Conservation (phyloP, 495 filamentous ascomycete genomes). For the Neurospora tetraspora region DNA sequence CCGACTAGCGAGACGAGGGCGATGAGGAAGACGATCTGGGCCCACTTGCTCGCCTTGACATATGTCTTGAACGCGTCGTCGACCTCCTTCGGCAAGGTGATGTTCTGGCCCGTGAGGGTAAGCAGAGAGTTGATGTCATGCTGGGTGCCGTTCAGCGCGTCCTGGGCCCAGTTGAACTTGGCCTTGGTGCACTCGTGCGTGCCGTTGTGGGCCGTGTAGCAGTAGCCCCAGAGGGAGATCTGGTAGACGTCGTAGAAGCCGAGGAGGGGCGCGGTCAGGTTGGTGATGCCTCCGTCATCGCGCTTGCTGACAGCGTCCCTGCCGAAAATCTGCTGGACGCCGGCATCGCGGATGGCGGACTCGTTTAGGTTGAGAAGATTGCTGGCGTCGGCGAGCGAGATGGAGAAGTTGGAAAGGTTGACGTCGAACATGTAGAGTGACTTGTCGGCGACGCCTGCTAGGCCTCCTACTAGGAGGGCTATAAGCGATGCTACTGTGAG, state of each 20-base stretch:
- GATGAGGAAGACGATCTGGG: slow-evolving; percentile 64
- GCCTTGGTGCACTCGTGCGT: slow-evolving; percentile 47
- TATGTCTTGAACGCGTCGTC: slow-evolving; percentile 59
- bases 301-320: slow-evolving; percentile 2
- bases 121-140: slow-evolving; percentile 37
- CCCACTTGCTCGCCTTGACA: slow-evolving; percentile 65
- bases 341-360: slow-evolving; percentile 1
- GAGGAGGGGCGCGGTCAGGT: slow-evolving; percentile 43
- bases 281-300: slow-evolving; percentile 14
- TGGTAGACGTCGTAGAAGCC: slow-evolving; percentile 69
- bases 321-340: background rate
- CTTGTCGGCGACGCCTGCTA: slow-evolving; percentile 61
- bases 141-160: slow-evolving; percentile 45
- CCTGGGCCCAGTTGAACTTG: slow-evolving; percentile 69
- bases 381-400: slow-evolving; percentile 21
- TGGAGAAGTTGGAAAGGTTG: slow-evolving; percentile 38
- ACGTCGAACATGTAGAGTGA: slow-evolving; percentile 67
- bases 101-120: slow-evolving; percentile 24
- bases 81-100: slow-evolving; percentile 52
- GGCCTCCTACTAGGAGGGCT: slow-evolving; percentile 60
- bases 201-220: slow-evolving; percentile 41
- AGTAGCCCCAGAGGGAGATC: slow-evolving; percentile 82
- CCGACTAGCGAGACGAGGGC: slow-evolving; percentile 60
- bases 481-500: slow-evolving; percentile 64
- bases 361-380: slow-evolving; percentile 7